Evolutionary conservation across 768 basidiomycete species (phyloP).

Genomic region (Gymnopilus junonius): DNA sequence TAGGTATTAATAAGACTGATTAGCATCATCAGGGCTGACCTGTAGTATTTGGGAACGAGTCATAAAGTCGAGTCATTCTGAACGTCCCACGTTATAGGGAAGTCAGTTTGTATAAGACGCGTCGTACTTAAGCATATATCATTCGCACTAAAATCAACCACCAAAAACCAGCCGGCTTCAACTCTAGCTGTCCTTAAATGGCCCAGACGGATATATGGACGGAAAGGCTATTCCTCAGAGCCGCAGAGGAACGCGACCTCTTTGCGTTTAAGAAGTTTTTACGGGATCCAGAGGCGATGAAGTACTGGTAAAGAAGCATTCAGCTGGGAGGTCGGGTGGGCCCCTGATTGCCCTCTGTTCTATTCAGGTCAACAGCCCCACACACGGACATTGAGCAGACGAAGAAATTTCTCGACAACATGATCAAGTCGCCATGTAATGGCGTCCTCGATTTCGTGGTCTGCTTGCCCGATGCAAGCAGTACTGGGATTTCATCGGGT

Average conservation of each 20-base stretch:
- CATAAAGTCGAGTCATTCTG: not conserved
- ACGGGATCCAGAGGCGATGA: slow-evolving; percentile 22
- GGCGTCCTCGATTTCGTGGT: slow-evolving; percentile 26
- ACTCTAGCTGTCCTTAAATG: not conserved
- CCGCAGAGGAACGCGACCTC: slow-evolving; percentile 16
- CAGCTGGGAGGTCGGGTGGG: not conserved
- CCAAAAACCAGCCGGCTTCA: not conserved
- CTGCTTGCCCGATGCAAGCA: slow-evolving; percentile 14
- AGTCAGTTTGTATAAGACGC: not conserved
- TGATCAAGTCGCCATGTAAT: slow-evolving; percentile 23
- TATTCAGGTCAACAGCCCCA: slow-evolving; percentile 20
- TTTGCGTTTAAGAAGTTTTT: slow-evolving; percentile 19
- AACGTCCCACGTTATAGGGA: not conserved
- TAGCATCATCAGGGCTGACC: not conserved
- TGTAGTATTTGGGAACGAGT: not conserved
- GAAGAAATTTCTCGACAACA: slow-evolving; percentile 20
- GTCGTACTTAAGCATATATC: not conserved
- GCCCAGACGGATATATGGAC: slow-evolving; percentile 23
- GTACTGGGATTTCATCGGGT: not conserved
- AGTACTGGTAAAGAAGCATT: slow-evolving; percentile 21
- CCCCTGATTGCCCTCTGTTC: not conserved
- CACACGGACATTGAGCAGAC: slow-evolving; percentile 18
- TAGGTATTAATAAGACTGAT: not conserved
- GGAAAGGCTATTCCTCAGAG: slow-evolving; percentile 22
- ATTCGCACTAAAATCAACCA: not conserved